These are phyloP conservation scores for Bromus sterilis DNA, from an alignment of 176 grass and related monocot species.

Conservation along the genomic window DNA sequence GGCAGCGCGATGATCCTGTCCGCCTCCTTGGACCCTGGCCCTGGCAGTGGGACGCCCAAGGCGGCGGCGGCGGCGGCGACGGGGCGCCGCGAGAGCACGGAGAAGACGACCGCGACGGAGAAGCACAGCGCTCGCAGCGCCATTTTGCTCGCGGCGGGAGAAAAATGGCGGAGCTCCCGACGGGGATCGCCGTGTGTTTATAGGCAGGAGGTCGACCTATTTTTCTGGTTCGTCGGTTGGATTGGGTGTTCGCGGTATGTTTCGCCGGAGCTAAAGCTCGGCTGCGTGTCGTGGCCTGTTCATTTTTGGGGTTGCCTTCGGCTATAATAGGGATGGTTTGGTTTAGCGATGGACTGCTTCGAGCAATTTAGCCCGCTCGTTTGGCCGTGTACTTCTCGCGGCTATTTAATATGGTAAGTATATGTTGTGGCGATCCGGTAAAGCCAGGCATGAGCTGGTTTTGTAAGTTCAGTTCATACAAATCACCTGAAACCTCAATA, in stretches of 20 bases:
- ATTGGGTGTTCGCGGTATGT: neutral
- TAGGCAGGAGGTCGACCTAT: neutral
- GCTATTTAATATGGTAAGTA: too few relatives aligned
- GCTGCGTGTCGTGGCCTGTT: neutral
- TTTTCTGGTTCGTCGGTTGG: neutral
- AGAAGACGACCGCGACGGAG: conserved; percentile 19
- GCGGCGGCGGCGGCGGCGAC: conserved; percentile 21
- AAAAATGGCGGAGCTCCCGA: neutral
- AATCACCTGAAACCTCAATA: too few relatives aligned
- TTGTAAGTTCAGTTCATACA: neutral
- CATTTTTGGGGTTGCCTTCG: neutral
- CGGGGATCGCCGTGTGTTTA: conserved; percentile 6
- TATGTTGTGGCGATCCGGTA: neutral
- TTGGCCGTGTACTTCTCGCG: neutral
- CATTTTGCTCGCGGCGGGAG: neutral
- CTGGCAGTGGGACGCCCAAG: conserved; percentile 4
- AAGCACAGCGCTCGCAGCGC: conserved; percentile 16
- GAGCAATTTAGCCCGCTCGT: neutral
- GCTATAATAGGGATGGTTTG: conserved; percentile 11
- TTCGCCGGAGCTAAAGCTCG: neutral
- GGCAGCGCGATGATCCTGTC: conserved; percentile 48
- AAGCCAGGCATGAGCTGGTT: neutral
- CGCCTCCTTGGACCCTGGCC: conserved; percentile 28
- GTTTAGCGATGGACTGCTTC: neutral
- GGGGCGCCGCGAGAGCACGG: neutral